Conservation (phyloP, 768 basidiomycete species). For the Auricularia sp. region DNA sequence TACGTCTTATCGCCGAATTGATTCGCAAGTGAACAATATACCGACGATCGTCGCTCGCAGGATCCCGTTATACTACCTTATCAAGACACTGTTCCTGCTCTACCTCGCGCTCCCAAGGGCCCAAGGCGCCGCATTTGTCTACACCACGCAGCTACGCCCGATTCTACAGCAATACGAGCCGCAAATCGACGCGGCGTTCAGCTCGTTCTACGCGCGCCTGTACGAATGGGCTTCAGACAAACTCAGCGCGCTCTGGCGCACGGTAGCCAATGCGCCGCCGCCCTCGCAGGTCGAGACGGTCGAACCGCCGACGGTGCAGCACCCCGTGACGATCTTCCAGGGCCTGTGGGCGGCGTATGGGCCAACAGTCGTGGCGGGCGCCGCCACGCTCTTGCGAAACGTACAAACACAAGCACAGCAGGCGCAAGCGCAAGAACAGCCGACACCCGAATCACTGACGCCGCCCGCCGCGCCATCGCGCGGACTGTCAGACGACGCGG, state of each 20-base stretch:
- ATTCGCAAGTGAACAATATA: not conserved
- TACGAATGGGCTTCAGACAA: slow-evolving; percentile 60
- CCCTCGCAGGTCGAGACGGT: slow-evolving; percentile 3
- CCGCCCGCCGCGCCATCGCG: not conserved
- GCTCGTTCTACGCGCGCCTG: slow-evolving; percentile 46
- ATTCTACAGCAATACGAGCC: slow-evolving; percentile 74
- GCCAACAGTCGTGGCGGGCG: slow-evolving; percentile 59
- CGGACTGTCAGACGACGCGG: slow-evolving; percentile 11
- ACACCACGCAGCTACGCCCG: slow-evolving; percentile 68
- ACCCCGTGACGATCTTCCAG: slow-evolving; percentile 51
- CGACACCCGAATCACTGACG: not conserved
- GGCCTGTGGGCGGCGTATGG: slow-evolving; percentile 75
- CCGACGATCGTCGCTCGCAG: slow-evolving; percentile 28
- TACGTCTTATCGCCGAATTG: slow-evolving; percentile 26
- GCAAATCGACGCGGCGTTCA: slow-evolving; percentile 76
- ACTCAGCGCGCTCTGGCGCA: slow-evolving; percentile 53
- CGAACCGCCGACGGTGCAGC: slow-evolving; percentile 33
- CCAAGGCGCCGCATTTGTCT: slow-evolving; percentile 78
- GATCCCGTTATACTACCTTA: slow-evolving; percentile 80
- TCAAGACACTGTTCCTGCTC: slow-evolving; percentile 78
- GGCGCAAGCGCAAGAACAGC: not conserved
- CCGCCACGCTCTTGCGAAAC: slow-evolving; percentile 23
- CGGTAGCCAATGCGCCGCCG: slow-evolving; percentile 30
- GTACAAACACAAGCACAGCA: not conserved
- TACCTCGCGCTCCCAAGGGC: slow-evolving; percentile 89